Evolutionary conservation across 2,329 filamentous ascomycete species (phyloP), one percentile per base, ranked within the genome.

Genomic region (Phialemonium atrogriseum): DNA sequence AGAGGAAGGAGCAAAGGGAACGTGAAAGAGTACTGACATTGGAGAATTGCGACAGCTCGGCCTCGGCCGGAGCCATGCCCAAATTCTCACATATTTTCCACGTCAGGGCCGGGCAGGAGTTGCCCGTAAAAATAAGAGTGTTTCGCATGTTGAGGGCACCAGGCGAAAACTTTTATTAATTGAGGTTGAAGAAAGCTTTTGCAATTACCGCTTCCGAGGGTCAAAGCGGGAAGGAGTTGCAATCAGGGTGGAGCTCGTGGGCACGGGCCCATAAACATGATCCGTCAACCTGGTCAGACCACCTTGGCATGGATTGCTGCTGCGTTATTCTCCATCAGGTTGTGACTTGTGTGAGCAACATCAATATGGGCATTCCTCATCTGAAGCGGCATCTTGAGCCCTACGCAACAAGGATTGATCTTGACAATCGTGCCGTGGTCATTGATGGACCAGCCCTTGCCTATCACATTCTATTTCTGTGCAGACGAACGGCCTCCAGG

Each of bases 371-470:
- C 0, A 75, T 83, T 27, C 68, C 64, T 24, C 64, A 68, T 40
- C 58, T 83, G 5, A 65, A 64, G 27, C 53, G 59, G 10, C 64
- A 67, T 30, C 52, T 82, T 25, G 58, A 66, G 37, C 68, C 67
- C 0, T 77, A 70, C 49, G 66, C 68, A 2, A 51, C 57, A 17
- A 46, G 55, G 12, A 52, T 51, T 7, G 42, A 50, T 9, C 54
- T 82, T 3, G 43, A 52, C 23, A 52, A 56, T 16, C 49, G 62
- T 23, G 46, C 46, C 5, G 56, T 70, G 13, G 66, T 74, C 26
- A 74, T 94, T 34, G 87, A 94, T 50, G 87, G 86, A 0, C 86
- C 87, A 5, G 79, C 77, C 3, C 59, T 94, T 16, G 83, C 85
- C 2, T 82, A 89, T 51, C 72, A 84, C 51, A 62, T 88, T 24